Evolutionary conservation across 306 rosid species (phyloP).

Genomic region (Dalbergia oliveri): DNA sequence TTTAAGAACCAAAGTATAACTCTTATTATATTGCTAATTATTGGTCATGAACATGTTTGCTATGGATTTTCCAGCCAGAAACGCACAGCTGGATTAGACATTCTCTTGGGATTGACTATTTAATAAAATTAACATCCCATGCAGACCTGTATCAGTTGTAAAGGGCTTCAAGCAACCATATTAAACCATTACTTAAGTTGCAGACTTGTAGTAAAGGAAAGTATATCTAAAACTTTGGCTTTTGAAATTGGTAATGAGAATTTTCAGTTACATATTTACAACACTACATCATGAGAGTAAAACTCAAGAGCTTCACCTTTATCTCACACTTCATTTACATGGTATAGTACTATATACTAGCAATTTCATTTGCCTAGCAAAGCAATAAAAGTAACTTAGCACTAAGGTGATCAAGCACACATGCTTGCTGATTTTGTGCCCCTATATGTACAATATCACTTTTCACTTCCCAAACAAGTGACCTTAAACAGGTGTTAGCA

Average conservation of each 20-base stretch:
- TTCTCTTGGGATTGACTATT: background rate
- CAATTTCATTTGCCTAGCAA: background rate
- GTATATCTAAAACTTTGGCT: background rate
- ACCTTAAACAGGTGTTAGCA: background rate
- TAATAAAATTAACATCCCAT: conserved; percentile 1
- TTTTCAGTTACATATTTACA: conserved; percentile 1
- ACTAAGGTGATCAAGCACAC: background rate
- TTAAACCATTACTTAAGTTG: background rate
- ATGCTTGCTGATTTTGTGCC: background rate
- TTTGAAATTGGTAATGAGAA: background rate
- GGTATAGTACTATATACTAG: no score
- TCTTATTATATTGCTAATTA: conserved; percentile 14
- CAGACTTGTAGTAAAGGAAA: background rate
- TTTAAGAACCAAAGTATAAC: no score
- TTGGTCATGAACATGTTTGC: conserved; percentile 17
- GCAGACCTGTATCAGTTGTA: background rate
- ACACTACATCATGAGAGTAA: background rate
- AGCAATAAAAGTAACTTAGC: conserved; percentile 14
- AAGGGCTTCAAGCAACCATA: no score
- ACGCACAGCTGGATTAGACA: background rate
- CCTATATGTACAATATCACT: background rate
- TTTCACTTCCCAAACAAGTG: background rate
- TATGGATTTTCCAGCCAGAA: conserved; percentile 5
- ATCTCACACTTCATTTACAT: background rate
- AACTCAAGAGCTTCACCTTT: background rate